Percentiles rank a stretch among this genome's conserved stretches.
Evolutionary conservation across 805 yeast genomes (phyloP).

Genomic region (Yamadazyma tumulicola): DNA sequence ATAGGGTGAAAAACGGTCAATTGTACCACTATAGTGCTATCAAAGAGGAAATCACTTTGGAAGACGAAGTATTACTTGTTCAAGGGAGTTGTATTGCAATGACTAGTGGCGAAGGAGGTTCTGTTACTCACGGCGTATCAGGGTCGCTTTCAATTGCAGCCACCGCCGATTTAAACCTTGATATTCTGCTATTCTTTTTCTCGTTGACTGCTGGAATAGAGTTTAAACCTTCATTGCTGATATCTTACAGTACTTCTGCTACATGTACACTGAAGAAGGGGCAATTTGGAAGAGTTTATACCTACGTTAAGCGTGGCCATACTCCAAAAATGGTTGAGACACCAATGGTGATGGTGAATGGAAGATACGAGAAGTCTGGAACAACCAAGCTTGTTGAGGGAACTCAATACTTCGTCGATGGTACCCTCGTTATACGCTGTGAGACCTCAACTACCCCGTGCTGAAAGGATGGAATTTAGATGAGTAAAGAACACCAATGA

Average conservation of each 20-base stretch:
- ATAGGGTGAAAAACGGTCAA: constrained; percentile 1
- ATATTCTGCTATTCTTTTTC: constrained; percentile 2
- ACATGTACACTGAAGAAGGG: constrained; percentile 2
- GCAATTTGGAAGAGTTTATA: constrained; percentile 4
- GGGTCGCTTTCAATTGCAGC: constrained; percentile 1
- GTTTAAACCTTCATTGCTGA: background rate
- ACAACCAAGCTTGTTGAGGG: background rate
- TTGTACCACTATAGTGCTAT: constrained; percentile 1
- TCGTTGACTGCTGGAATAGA: constrained; percentile 1
- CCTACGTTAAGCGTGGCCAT: background rate
- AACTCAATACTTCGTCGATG: constrained; percentile 4
- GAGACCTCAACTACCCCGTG: constrained; percentile 1
- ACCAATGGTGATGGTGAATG: constrained; percentile 1
- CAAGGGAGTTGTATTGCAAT: constrained; percentile 9
- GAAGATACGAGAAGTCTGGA: background rate
- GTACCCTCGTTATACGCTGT: constrained; percentile 2
- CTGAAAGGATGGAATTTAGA: too few relatives aligned
- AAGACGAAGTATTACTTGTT: background rate
- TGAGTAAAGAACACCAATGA: too few relatives aligned
- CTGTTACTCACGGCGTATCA: constrained; percentile 1
- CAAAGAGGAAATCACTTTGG: background rate
- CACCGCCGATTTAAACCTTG: background rate
- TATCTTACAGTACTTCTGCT: constrained; percentile 3
- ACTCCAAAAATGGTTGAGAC: constrained; percentile 2
- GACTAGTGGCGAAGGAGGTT: constrained; percentile 7